Evolutionary conservation across 164 flowering plant genomes (phyloP).

Genomic region (Taxillus chinensis): DNA sequence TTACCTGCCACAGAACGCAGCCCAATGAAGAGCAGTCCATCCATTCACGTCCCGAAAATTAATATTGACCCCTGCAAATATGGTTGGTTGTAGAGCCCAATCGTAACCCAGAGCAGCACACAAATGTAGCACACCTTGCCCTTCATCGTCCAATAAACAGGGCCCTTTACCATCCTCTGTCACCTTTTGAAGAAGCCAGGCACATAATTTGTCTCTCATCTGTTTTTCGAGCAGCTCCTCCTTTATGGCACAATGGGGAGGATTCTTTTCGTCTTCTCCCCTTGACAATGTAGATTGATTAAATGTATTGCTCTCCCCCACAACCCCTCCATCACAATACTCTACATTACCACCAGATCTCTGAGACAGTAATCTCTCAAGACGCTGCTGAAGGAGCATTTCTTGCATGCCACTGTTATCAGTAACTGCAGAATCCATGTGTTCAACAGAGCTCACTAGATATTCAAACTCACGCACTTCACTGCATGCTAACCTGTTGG

Average conservation of each 20-base stretch:
- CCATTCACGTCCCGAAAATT: constrained; percentile 83
- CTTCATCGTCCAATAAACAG: constrained; percentile 38
- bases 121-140: constrained; percentile 83
- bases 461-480: constrained; percentile 95
- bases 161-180: constrained; percentile 93
- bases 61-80: constrained; percentile 59
- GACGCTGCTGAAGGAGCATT: constrained; percentile 31
- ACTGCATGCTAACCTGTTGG: constrained; percentile 95
- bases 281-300: constrained; percentile 22
- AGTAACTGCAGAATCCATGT: constrained; percentile 25
- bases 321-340: constrained; percentile 13
- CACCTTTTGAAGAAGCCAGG: constrained; percentile 74
- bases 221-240: constrained; percentile 44
- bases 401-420: constrained; percentile 10
- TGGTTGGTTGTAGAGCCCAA: constrained; percentile 61
- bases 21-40: constrained; percentile 99
- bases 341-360: constrained; percentile 15
- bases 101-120: constrained; percentile 80
- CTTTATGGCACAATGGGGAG: constrained; percentile 27
- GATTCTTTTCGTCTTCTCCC: constrained; percentile 28
- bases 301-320: constrained; percentile 31
- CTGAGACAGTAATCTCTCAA: constrained; percentile 50
- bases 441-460: constrained; percentile 17
- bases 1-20: constrained; percentile 87
- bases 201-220: constrained; percentile 57